A percentile compares a stretch with the other conserved stretches of the same genome.
Conservation (phyloP, 352 stramenopile species). For the Pythium guiyangense region DNA sequence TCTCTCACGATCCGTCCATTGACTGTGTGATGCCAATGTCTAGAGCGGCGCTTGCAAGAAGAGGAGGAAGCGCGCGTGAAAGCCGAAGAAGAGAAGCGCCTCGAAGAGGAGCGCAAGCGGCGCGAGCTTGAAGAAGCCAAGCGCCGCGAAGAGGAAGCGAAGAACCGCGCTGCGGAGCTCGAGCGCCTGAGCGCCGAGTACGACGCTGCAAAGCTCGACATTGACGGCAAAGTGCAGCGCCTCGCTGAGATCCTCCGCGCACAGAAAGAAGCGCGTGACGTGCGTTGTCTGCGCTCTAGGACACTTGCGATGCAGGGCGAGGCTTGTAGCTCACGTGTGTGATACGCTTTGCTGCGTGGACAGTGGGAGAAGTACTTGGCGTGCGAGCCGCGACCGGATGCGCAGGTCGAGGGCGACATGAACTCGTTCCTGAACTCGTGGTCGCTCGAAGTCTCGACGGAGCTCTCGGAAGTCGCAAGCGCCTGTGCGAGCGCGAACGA, state of each 20-base stretch:
- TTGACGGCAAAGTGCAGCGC: constrained; percentile 55
- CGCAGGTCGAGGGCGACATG: constrained; percentile 69
- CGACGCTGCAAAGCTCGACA: constrained; percentile 38
- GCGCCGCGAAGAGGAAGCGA: constrained; percentile 59
- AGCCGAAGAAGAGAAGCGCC: constrained; percentile 61
- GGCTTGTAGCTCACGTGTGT: too few species aligned
- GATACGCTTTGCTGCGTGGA: too few species aligned
- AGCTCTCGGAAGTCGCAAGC: constrained; percentile 40
- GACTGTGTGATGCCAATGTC: too few species aligned
- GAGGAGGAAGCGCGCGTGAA: constrained; percentile 59
- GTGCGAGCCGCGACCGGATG: constrained; percentile 63
- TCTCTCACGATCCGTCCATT: too few species aligned
- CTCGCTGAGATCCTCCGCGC: constrained; percentile 54
- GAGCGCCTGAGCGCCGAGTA: constrained; percentile 50
- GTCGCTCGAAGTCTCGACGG: constrained; percentile 46
- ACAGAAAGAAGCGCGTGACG: constrained; percentile 63
- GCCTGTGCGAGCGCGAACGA: constrained; percentile 49
- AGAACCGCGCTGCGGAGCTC: constrained; percentile 60
- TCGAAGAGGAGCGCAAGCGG: constrained; percentile 62
- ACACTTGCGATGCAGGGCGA: background rate
- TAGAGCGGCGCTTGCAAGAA: constrained; percentile 66
- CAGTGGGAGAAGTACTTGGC: constrained; percentile 75
- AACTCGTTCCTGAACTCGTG: constrained; percentile 82
- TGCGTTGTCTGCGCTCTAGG: constrained; percentile 15
- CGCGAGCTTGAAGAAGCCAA: constrained; percentile 51